Base-by-base conservation (phyloP, 176 grass and related monocot genomes). In the Carex cristatella region DNA sequence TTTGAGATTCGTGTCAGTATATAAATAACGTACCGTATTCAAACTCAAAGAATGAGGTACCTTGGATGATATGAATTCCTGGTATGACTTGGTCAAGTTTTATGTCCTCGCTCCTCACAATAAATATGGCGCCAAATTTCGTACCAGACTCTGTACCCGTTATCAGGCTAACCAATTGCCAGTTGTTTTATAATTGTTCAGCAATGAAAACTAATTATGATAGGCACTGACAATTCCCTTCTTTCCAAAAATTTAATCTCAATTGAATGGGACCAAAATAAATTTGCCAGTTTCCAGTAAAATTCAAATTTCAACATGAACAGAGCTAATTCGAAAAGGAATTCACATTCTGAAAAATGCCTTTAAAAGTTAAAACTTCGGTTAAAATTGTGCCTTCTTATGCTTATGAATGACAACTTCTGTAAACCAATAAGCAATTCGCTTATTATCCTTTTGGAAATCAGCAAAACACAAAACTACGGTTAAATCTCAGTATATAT, bases 361-460 rank as follows among this genome's bases (percentile, higher is more conserved):
- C 13, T 16, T 13, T 57, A 3, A 32, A 57, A 57, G 7, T 13
- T 57, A 3, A 32, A 57, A 57, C 58, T 35, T 58, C 6, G 4
- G 30, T 32, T 58, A 31, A 56, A 63, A 79, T 77, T 33, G 4
- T 18, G 51, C 14, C 57, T 57, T 58, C 74, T 58, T 58, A 33
- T 79, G 53, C 53, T 58, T 32, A 58, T 58, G 28, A 23, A 79
- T 18, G 53, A 58, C 30, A 79, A 58, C 5, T 79, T 79, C 5
- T 14, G 74, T 58, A 56, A 72, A 79, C 53, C 74, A 79, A 58
- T 58, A 35, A 58, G 74, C 51, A 57, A 35, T 58, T 79, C 13
- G 74, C 74, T 79, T 79, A 79, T 79, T 57, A 57, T 79, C 51
- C 74, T 57, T 33, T 79, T 16, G 13, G 6, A 57, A 79, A 35